Evolutionary conservation across 2,329 filamentous ascomycete species (phyloP).

Genomic region (Akanthomyces muscarius): DNA sequence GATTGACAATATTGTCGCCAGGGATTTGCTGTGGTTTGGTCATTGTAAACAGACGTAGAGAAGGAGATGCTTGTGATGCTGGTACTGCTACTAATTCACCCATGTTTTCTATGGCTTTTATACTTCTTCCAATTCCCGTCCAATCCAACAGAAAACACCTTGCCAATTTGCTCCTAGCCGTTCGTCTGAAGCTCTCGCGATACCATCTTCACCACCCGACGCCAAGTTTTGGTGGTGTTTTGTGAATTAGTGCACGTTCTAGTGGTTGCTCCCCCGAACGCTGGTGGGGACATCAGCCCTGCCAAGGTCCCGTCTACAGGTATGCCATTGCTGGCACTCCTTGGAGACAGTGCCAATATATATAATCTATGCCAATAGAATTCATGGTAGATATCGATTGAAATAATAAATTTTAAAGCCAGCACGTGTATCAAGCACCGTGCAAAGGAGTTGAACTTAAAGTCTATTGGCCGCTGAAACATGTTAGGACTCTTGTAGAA

Average conservation of each 20-base stretch:
- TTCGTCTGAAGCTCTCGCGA: conserved; percentile 3
- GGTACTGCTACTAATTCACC: neutral
- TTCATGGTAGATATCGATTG: too few relatives aligned
- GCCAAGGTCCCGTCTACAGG: too few relatives aligned
- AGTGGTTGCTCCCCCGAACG: neutral
- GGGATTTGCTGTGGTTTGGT: neutral
- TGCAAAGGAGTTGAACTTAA: too few relatives aligned
- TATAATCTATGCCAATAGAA: too few relatives aligned
- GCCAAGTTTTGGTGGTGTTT: neutral
- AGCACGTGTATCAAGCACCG: too few relatives aligned
- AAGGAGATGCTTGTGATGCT: neutral
- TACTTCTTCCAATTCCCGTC: neutral
- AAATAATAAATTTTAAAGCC: too few relatives aligned
- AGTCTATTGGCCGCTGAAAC: too few relatives aligned
- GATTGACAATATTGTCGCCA: neutral
- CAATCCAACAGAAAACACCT: neutral
- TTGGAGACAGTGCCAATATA: too few relatives aligned
- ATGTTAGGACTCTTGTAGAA: too few relatives aligned
- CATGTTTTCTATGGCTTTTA: neutral
- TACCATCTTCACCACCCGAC: neutral
- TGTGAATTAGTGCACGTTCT: conserved; percentile 5
- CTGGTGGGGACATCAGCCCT: neutral
- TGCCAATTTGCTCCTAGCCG: neutral
- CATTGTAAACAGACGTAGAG: neutral
- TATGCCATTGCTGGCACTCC: too few relatives aligned